Base-by-base conservation (phyloP, 371 early-diverging fungal species). In the Mortierella sp. region DNA sequence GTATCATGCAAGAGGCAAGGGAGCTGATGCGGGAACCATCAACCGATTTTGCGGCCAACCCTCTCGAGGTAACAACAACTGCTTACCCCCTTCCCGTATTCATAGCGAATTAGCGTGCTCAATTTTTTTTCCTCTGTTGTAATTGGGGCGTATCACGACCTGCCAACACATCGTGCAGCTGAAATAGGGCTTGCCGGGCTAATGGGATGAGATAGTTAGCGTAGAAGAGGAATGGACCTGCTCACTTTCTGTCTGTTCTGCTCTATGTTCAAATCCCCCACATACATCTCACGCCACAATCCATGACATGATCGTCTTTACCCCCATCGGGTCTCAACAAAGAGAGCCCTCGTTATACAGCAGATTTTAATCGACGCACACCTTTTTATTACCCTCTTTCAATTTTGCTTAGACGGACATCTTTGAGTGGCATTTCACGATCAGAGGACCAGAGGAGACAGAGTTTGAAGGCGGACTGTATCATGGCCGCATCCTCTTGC, bases 371-470 rank as follows among this genome's bases (percentile, higher is more conserved):
- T 68, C 68, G 24, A 34, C 60, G 14, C 2, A 57, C 26, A 44
- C 16, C 52, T 3, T 24, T 65, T 38, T 38, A 5, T 38, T 38
- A 38, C 42, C 28, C 24, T 24, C 38, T 48, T 50, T 11, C 6
- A 0, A 14, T 76, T 47, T 63, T 0, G 13, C 21, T 14, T 89
- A 96, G 91, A 93, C 94, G 54, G 93, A 96, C 82, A 87, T 96
- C 38, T 95, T 97, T 84, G 96, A 97, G 78, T 96, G 98, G 98
- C 99, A 99, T 84, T 99, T 97, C 84, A 97, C 98, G 2, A 91
- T 98, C 16, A 91, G 96, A 21, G 99, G 99, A 1, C 98, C 98
- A 9, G 89, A 91, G 38, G 95, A 92, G 42, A 96, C 96, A 14
- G 96, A 96, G n/a, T 99, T 96, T 88, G 93, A 91, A 71, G 95